phyloP scores from a whole-genome alignment of 2,329 filamentous ascomycete genomes.

The Aciculosporium take region DNA sequence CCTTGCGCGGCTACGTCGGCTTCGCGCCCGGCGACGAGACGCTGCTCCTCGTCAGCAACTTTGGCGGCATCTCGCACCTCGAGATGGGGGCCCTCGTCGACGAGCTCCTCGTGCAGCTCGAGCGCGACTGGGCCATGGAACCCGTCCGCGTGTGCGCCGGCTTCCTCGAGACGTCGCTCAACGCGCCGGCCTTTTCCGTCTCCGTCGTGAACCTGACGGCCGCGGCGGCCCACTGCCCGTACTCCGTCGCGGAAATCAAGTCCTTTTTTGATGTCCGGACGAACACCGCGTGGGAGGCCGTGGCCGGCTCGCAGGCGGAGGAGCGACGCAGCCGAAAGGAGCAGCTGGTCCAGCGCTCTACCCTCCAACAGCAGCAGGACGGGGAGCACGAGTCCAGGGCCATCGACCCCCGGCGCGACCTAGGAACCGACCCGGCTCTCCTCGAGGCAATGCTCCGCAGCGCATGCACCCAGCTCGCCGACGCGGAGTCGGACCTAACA shows the following conservation, averaged over 20 bases:
- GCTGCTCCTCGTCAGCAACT: constrained; percentile 43
- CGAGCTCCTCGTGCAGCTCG: constrained; percentile 37
- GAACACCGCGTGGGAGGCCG: constrained; percentile 40
- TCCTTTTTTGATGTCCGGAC: constrained; percentile 50
- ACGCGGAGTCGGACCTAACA: constrained; percentile 48
- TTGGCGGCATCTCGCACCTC: constrained; percentile 42
- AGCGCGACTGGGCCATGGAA: constrained; percentile 29
- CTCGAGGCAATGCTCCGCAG: constrained; percentile 41
- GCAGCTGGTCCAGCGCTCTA: constrained; percentile 28
- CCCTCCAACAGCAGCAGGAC: too few relatives aligned
- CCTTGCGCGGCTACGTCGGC: constrained; percentile 33
- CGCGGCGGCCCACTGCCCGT: constrained; percentile 28
- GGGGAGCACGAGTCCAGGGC: constrained; percentile 17
- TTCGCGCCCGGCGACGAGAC: constrained; percentile 33
- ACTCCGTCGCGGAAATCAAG: constrained; percentile 40
- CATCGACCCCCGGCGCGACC: constrained; percentile 26
- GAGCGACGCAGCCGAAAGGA: constrained; percentile 22
- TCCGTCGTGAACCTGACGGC: constrained; percentile 47
- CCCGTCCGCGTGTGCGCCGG: constrained; percentile 45
- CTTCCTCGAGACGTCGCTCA: constrained; percentile 57
- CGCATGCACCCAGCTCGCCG: constrained; percentile 38
- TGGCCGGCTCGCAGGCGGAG: constrained; percentile 30
- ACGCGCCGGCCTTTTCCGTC: constrained; percentile 56
- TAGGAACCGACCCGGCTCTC: constrained; percentile 34
- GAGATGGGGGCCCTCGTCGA: constrained; percentile 41